Base-by-base conservation (phyloP, 2,329 filamentous ascomycete genomes). In the Shiraia bambusicola region DNA sequence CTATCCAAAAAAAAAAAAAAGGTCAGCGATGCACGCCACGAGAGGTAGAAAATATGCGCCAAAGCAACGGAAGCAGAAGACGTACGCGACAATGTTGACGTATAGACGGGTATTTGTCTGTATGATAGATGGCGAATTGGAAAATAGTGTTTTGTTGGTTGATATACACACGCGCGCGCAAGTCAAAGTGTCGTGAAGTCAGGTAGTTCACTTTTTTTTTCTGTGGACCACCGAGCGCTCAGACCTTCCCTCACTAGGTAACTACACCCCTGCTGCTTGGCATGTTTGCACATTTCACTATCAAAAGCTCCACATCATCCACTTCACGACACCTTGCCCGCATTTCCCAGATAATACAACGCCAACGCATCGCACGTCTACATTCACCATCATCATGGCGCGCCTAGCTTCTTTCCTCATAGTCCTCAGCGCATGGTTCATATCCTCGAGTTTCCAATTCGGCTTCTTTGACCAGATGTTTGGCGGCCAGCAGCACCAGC, bases 391-490 rank as follows among this genome's bases (percentile, higher is more conserved):
- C 12, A 46, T 5, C 13, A 66, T 73, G 70, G 46, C 65, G n/a
- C 49, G 67, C 50, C 44, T 59, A 24, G 51, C 54, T 16, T 30
- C 69, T 24, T 38, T 72, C 25, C 31, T 68, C 19, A 32, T 69
- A 9, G 41, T 68, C 10, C 46, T 65, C 2, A 43, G 58, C 28
- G 65, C 89, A 12, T 72, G 87, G 35, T 68, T 89, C 19, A 63
- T 88, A 45, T 72, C 80, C 48, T 82, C 77, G 3, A 74, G 79
- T 42, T 88, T 88, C 9, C 92, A 97, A 72, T 97, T 97, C 69
- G 86, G 88, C 65, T 95, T 98, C 80, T 98, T 97, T 72, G 91
- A 96, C 68, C 89, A 97, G 61, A 95, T 97, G 88, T 97, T 98
- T 69, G 79, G 82, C 57, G 76, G 77, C 75, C 80, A 42, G 78